Percentiles rank a stretch among this genome's conserved stretches.
Evolutionary conservation across 169 alveolate genomes (phyloP).

Genomic region (Plasmodium malariae): DNA sequence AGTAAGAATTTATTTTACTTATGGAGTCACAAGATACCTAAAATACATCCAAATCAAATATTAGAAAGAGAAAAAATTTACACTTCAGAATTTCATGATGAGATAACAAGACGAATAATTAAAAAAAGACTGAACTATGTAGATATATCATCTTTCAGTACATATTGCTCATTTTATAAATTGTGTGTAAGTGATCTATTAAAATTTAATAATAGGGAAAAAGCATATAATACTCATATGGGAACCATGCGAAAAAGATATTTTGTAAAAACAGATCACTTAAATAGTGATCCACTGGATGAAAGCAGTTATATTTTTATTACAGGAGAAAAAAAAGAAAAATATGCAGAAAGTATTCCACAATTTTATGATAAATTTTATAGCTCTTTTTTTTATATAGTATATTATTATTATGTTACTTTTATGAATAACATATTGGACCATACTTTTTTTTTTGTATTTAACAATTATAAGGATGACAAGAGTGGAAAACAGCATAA

Average conservation of each 20-base stretch:
- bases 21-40: slow-evolving; percentile 49
- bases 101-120: slow-evolving; percentile 12
- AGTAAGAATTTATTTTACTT: slow-evolving; percentile 57
- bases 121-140: slow-evolving; percentile 38
- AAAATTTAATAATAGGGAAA: slow-evolving; percentile 2
- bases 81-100: slow-evolving; percentile 18
- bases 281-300: slow-evolving; percentile 73
- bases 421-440: slow-evolving; percentile 48
- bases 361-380: neutral
- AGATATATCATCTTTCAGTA: slow-evolving; percentile 54
- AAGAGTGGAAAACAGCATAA: neutral
- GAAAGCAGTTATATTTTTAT: slow-evolving; percentile 55
- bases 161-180: slow-evolving; percentile 72
- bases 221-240: neutral
- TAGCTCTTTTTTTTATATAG: neutral
- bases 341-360: slow-evolving; percentile 10
- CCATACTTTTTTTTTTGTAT: slow-evolving; percentile 59
- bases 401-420: slow-evolving; percentile 36
- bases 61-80: slow-evolving; percentile 43
- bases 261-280: slow-evolving; percentile 71
- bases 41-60: slow-evolving; percentile 33
- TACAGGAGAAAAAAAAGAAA: slow-evolving; percentile 59
- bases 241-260: slow-evolving; percentile 38
- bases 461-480: neutral
- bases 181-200: slow-evolving; percentile 40